Percentiles rank a stretch among this genome's conserved stretches.
phyloP scores from a whole-genome alignment of 1,139 yeast genomes.

The Scheffersomyces insectosa region DNA sequence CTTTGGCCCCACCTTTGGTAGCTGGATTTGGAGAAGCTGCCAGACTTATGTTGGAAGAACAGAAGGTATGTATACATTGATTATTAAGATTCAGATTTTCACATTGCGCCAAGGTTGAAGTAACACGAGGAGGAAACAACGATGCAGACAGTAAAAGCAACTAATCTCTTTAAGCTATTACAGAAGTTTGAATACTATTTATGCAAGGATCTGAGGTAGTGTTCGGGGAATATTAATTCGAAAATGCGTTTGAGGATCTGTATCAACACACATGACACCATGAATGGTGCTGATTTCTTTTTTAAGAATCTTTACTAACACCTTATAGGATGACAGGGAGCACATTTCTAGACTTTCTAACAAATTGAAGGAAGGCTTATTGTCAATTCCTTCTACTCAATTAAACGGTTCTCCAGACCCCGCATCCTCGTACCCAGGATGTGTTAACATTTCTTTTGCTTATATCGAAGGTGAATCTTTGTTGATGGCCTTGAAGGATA shows the following conservation, averaged over 20 bases:
- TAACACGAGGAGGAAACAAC: not conserved
- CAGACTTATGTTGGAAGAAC: conserved; percentile 72
- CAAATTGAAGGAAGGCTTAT: conserved; percentile 69
- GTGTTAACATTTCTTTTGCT: conserved; percentile 95
- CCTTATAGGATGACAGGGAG: conserved; percentile 54
- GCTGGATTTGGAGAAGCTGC: conserved; percentile 99
- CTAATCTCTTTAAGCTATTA: conserved; percentile 8
- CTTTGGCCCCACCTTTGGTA: conserved; percentile 92
- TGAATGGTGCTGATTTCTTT: not conserved
- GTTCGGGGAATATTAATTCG: too few species aligned
- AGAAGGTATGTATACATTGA: conserved; percentile 34
- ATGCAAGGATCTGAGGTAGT: conserved; percentile 25
- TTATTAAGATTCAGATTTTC: not conserved
- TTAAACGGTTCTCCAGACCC: conserved; percentile 79
- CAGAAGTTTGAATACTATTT: conserved; percentile 4
- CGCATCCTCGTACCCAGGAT: conserved; percentile 74
- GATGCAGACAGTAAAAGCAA: not conserved
- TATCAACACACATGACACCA: not conserved
- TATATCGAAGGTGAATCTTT: conserved; percentile 97
- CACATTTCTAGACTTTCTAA: conserved; percentile 73
- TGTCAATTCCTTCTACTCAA: conserved; percentile 84
- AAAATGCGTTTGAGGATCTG: not conserved
- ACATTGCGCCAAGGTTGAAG: not conserved
- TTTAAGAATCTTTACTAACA: conserved; percentile 17
- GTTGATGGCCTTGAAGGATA: conserved; percentile 95